Conservation (phyloP, 192 early-diverging fungal genomes). For the Rhizophagus prolifer region DNA sequence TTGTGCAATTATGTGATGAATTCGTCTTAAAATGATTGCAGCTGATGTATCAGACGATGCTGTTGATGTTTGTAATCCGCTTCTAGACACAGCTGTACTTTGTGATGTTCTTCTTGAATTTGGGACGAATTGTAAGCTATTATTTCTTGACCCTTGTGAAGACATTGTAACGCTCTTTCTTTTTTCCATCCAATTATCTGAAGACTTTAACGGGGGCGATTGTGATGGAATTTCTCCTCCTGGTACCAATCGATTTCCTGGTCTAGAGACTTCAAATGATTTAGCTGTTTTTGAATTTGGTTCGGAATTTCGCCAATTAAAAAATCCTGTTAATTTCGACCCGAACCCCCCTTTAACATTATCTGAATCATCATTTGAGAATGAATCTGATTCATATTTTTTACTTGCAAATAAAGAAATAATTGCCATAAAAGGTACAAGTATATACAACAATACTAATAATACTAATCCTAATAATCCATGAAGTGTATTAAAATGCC, state of each 20-base stretch:
- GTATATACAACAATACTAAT: slow-evolving; percentile 8
- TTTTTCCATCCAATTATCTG: neutral
- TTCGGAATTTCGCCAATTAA: neutral
- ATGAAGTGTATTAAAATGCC: neutral
- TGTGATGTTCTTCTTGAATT: neutral
- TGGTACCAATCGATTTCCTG: neutral
- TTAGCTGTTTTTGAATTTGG: neutral
- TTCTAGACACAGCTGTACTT: neutral
- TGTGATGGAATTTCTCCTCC: neutral
- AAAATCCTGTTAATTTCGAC: neutral
- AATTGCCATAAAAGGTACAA: neutral
- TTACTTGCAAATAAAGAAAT: neutral
- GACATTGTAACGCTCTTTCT: slow-evolving; percentile 16
- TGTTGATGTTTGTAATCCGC: neutral
- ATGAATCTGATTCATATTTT: neutral
- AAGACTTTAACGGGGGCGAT: neutral
- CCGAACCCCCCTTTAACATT: neutral
- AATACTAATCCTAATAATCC: neutral
- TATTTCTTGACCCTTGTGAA: neutral
- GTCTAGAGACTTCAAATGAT: slow-evolving; percentile 20
- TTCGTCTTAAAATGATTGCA: neutral
- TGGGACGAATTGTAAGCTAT: neutral
- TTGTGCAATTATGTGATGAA: neutral
- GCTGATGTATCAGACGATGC: neutral
- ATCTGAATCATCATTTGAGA: neutral